phyloP scores from a whole-genome alignment of 192 early-diverging fungal genomes.

The Backusella luteola region DNA sequence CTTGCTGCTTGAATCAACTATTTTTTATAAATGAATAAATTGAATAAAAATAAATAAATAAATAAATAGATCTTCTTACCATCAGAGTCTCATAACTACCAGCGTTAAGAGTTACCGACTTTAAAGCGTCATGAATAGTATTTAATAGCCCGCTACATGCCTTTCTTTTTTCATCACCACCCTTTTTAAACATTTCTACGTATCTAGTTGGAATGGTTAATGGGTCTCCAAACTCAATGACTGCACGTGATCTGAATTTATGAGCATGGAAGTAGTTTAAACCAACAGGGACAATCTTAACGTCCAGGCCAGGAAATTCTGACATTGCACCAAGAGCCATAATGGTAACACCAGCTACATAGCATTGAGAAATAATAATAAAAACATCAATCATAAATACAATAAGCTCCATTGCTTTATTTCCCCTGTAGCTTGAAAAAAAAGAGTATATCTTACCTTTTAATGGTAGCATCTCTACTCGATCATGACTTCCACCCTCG shows the following conservation, averaged over 20 bases:
- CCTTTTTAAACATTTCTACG: conserved; percentile 80
- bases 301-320: conserved; percentile 76
- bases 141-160: conserved; percentile 79
- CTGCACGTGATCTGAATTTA: conserved; percentile 92
- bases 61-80: conserved; percentile 41
- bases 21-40: neutral
- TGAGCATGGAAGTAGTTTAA: conserved; percentile 96
- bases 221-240: conserved; percentile 93
- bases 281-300: conserved; percentile 84
- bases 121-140: conserved; percentile 73
- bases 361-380: neutral
- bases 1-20: conserved; percentile 91
- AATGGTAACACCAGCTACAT: conserved; percentile 67
- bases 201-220: conserved; percentile 74
- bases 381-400: neutral
- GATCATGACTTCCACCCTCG: conserved; percentile 96
- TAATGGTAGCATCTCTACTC: conserved; percentile 91
- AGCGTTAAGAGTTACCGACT: conserved; percentile 88
- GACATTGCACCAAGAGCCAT: conserved; percentile 91
- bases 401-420: neutral
- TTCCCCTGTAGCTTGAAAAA: neutral
- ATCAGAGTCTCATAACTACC: conserved; percentile 91
- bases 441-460: conserved; percentile 58
- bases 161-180: conserved; percentile 78
- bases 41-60: neutral